Conservation (phyloP, 306 rosid genomes). For the Arachis hypogaea region DNA sequence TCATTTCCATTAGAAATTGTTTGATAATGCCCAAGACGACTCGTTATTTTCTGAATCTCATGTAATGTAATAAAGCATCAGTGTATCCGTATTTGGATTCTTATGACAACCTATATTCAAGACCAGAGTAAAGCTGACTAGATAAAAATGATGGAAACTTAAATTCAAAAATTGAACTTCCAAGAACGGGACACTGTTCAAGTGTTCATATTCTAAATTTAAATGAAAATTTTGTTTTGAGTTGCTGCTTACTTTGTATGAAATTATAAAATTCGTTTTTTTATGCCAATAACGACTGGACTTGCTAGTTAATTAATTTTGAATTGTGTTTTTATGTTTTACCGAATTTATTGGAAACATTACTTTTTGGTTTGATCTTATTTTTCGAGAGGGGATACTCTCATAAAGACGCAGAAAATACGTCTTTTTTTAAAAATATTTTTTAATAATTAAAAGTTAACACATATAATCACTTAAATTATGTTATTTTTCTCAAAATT, state of each 20-base stretch:
- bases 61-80: background rate
- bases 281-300: background rate
- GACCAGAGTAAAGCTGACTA: conserved; percentile 5
- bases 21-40: background rate
- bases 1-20: background rate
- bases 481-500: too few relatives aligned
- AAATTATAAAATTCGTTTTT: background rate
- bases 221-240: conserved; percentile 13
- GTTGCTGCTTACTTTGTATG: background rate
- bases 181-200: background rate
- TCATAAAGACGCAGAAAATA: too few relatives aligned
- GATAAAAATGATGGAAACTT: conserved; percentile 20
- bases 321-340: background rate
- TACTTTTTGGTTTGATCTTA: background rate
- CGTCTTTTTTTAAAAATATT: too few relatives aligned
- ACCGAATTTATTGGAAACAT: background rate
- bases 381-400: background rate
- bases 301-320: background rate
- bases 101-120: conserved; percentile 18
- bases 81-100: background rate
- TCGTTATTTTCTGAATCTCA: conserved; percentile 27
- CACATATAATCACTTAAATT: too few relatives aligned
- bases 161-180: conserved; percentile 6
- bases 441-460: too few relatives aligned
- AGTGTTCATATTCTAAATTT: conserved; percentile 3